A percentile compares a stretch with the other conserved stretches of the same genome.
Evolutionary conservation across 352 stramenopile genomes (phyloP).

Genomic region (Phytopythium chamaehyphon): DNA sequence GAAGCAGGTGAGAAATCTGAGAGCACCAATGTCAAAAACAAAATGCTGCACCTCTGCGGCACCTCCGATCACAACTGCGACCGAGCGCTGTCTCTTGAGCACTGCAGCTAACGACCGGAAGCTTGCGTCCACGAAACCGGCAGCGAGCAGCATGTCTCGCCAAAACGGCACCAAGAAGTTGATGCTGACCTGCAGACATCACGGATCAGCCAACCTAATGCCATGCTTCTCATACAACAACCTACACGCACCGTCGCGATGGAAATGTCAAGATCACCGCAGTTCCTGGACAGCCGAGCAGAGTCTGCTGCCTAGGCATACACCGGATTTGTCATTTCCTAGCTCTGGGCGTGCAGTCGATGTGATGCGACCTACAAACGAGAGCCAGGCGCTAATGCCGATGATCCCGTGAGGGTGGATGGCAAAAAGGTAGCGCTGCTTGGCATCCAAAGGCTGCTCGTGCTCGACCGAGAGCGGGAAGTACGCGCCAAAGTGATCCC

Average conservation of each 20-base stretch:
- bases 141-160: conserved; percentile 39
- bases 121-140: conserved; percentile 51
- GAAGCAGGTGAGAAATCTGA: not conserved
- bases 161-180: conserved; percentile 55
- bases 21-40: too few relatives aligned
- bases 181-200: conserved; percentile 22
- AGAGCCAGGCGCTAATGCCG: conserved; percentile 40
- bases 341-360: not conserved
- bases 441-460: conserved; percentile 31
- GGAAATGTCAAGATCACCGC: conserved; percentile 34
- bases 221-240: too few relatives aligned
- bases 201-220: too few relatives aligned
- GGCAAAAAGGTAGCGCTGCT: conserved; percentile 36
- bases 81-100: conserved; percentile 26
- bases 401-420: conserved; percentile 53
- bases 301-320: conserved; percentile 22
- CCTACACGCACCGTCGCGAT: conserved; percentile 29
- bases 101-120: conserved; percentile 30
- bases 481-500: conserved; percentile 31
- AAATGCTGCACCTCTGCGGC: conserved; percentile 27
- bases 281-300: conserved; percentile 28
- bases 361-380: conserved; percentile 22
- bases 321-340: too few relatives aligned
- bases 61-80: conserved; percentile 35
- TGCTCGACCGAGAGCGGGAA: conserved; percentile 37